A percentile compares a stretch with the other conserved stretches of the same genome.
Conservation (phyloP, 352 stramenopile genomes). For the Globisporangium parvum region DNA sequence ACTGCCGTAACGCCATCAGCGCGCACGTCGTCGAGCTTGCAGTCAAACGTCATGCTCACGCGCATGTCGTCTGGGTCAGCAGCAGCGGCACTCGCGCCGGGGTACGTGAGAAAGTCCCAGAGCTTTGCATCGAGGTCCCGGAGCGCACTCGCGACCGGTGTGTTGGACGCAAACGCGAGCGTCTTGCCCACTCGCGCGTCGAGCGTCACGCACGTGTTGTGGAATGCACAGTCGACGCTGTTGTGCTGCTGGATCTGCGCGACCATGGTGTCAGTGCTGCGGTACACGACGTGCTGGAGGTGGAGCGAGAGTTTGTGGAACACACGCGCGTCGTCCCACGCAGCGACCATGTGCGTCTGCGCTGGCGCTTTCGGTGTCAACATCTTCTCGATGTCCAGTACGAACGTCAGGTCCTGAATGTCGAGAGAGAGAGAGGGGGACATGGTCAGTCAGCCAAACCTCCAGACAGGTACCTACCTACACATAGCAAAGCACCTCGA, state of each 20-base stretch:
- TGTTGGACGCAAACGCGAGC: slow-evolving; percentile 8
- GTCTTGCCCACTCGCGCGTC: slow-evolving; percentile 2
- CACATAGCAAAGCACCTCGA: neutral
- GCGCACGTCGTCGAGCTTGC: slow-evolving; percentile 1
- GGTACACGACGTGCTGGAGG: slow-evolving; percentile 3
- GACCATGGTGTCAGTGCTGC: neutral
- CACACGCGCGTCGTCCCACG: neutral
- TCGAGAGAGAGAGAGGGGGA: neutral
- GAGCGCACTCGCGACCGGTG: neutral
- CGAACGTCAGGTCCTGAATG: slow-evolving; percentile 5
- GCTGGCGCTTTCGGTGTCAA: neutral
- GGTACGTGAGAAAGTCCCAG: slow-evolving; percentile 1
- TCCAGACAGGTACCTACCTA: neutral
- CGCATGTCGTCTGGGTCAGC: neutral
- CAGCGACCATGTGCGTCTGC: neutral
- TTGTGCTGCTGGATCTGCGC: neutral
- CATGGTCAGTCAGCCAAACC: too few species aligned
- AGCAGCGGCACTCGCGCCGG: neutral
- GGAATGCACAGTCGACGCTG: neutral
- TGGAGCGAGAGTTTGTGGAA: slow-evolving; percentile 1
- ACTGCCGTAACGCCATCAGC: neutral
- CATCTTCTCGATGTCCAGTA: slow-evolving; percentile 1
- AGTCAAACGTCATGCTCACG: slow-evolving; percentile 1
- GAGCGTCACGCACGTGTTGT: slow-evolving; percentile 1
- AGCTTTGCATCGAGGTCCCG: neutral